Evolutionary conservation across 1,139 yeast genomes (phyloP), one percentile per base, ranked within the genome.

Genomic region (Kodamaea plutei): DNA sequence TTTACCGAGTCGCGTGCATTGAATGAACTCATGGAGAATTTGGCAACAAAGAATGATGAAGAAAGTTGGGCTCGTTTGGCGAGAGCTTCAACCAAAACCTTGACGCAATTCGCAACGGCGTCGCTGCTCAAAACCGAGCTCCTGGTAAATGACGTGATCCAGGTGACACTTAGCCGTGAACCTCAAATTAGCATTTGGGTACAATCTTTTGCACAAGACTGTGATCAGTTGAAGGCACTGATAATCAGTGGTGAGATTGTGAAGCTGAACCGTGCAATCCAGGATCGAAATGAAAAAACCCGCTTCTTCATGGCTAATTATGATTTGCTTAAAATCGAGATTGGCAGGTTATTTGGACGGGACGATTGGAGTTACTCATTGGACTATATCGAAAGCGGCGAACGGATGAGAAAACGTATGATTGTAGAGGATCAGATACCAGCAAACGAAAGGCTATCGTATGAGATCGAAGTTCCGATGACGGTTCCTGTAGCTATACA

Each of bases 381-480:
- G 15, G 91, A 82, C 45, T 70, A 69, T 26, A 76, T 79, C 34
- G 94, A 84, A 50, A 82, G 84, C 26, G 61, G 66, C 18, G 77
- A 79, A 44, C 57, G 91, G 37, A 80, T 77, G 73, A 58, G 88
- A 36, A 74, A 64, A 35, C 56, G 81, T 35, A 48, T 82, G 29
- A 54, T 77, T 7, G 68, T 76, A 8, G 78, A 74, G 40, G 75
- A 71, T 36, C 72, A 69, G 33, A 38, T 69, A 10, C 55, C 69
- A 1, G 69, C 64, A 11, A 60, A 70, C 7, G 74, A 72, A 36
- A 61, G 59, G 35, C 46, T 70, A 13, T 54, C 65, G 0, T 68
- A 69, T 36, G 53, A 59, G 26, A 56, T 66, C 14, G 57, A 54
- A 14, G 59, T 69, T 7, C 75, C 75, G 1, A 21, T 8, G 5